Percentiles rank a stretch among this genome's conserved stretches.
Conservation (phyloP, 768 basidiomycete species). For the Mycena galopus region DNA sequence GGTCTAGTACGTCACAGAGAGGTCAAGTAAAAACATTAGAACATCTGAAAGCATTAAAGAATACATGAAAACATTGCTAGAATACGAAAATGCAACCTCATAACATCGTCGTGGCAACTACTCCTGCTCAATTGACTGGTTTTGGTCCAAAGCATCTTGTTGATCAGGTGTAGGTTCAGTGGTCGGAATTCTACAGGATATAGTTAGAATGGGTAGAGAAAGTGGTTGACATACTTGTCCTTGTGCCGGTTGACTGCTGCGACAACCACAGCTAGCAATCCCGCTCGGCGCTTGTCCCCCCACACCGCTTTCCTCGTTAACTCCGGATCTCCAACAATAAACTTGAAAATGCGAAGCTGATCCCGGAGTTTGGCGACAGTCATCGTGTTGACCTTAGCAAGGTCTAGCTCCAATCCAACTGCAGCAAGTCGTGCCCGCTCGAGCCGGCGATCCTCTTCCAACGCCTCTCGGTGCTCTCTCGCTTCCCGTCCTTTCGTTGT, state of each 20-base stretch:
- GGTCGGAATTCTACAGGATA: background rate
- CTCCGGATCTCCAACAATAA: background rate
- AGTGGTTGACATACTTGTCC: background rate
- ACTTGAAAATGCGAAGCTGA: background rate
- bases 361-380: background rate
- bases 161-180: background rate
- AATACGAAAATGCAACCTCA: background rate
- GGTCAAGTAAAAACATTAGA: background rate
- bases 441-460: background rate
- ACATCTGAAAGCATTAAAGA: background rate
- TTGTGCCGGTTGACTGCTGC: background rate
- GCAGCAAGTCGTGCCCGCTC: background rate
- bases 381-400: background rate
- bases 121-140: background rate
- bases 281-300: background rate
- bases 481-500: background rate
- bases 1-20: background rate
- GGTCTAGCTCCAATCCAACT: background rate
- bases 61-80: background rate
- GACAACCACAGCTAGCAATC: background rate
- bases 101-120: background rate
- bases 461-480: background rate
- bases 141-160: background rate
- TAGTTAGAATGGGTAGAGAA: background rate
- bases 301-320: background rate